Conservation (phyloP, 2,329 filamentous ascomycete species). For the Colletotrichum sp. region DNA sequence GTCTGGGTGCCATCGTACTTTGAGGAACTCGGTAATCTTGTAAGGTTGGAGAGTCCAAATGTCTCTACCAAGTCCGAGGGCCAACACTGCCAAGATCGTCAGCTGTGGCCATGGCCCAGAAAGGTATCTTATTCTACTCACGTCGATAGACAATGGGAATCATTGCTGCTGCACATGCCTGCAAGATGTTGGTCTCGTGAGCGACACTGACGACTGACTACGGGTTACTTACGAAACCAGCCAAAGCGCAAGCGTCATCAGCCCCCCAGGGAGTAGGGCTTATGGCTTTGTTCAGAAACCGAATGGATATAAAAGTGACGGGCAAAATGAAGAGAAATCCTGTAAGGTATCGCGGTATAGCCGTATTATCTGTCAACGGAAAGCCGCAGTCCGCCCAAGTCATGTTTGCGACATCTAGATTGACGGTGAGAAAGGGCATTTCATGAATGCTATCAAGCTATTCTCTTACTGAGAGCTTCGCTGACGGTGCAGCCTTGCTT, state of each 20-base stretch:
- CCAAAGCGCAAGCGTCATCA: not conserved
- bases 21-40: not conserved
- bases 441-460: not conserved
- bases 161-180: not conserved
- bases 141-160: not conserved
- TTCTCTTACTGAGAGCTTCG: not conserved
- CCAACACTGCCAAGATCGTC: not conserved
- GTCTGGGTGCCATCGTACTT: not conserved
- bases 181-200: not conserved
- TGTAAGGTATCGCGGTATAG: not conserved
- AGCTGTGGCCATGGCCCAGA: accelerated
- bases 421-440: not conserved
- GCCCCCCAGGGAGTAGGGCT: not conserved
- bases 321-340: not conserved
- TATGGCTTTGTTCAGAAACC: not conserved
- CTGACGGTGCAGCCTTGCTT: not conserved
- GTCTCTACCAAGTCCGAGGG: not conserved
- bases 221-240: not conserved
- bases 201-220: not conserved
- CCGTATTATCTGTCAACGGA: not conserved
- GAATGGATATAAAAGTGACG: not conserved
- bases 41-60: not conserved
- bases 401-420: not conserved
- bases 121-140: not conserved
- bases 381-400: not conserved